Conservation (phyloP, 495 filamentous ascomycete species). For the Neurospora intermedia region DNA sequence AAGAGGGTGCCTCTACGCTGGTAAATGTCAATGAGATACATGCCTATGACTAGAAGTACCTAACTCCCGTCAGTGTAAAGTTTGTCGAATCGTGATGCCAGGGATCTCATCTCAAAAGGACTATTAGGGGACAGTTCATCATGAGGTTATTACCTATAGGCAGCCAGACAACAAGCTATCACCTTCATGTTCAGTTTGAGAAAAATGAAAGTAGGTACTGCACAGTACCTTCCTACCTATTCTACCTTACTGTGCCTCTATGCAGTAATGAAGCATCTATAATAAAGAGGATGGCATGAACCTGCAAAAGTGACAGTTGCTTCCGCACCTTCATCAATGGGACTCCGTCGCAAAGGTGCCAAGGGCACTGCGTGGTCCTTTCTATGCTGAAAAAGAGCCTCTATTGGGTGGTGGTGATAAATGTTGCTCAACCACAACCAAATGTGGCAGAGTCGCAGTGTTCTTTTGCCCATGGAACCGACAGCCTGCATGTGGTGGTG, state of each 20-base stretch:
- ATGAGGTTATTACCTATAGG: not conserved
- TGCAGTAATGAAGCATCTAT: not conserved
- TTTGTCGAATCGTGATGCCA: not conserved
- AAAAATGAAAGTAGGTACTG: not conserved
- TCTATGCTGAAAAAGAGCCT: not conserved
- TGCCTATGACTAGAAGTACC: not conserved
- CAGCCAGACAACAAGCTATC: not conserved
- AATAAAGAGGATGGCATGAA: not conserved
- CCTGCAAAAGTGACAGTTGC: not conserved
- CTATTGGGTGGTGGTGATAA: not conserved
- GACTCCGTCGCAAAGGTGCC: not conserved
- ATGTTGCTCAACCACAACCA: not conserved
- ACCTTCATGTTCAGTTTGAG: not conserved
- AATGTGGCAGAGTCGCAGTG: not conserved
- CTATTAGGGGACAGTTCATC: not conserved
- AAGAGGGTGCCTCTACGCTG: not conserved
- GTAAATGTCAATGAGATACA: not conserved
- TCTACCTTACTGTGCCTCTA: not conserved
- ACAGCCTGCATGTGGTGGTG: constrained; percentile 21
- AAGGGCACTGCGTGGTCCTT: not conserved
- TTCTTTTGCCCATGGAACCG: constrained; percentile 5
- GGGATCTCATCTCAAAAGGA: not conserved
- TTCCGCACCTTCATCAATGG: not conserved
- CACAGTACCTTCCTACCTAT: not conserved
- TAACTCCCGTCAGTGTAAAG: not conserved